Evolutionary conservation across 495 filamentous ascomycete genomes (phyloP).

Genomic region (Talaromyces borbonicus): DNA sequence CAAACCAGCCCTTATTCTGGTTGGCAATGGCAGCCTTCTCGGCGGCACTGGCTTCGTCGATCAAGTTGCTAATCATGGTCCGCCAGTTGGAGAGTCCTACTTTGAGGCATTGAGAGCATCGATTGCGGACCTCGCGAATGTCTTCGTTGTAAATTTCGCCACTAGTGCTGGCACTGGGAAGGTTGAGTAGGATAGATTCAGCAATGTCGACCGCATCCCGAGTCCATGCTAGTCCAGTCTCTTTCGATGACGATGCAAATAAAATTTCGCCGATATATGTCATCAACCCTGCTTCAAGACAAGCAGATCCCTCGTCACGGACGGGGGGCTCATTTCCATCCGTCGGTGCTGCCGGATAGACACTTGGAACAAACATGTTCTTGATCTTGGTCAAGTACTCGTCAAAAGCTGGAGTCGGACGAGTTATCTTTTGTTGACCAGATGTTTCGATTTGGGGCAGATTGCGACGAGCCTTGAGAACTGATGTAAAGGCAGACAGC

Average conservation of each 20-base stretch:
- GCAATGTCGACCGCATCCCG: slow-evolving; percentile 68
- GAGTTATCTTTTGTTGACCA: slow-evolving; percentile 2
- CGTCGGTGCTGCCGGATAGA: slow-evolving; percentile 54
- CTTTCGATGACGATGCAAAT: slow-evolving; percentile 52
- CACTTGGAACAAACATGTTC: slow-evolving; percentile 37
- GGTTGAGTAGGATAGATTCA: slow-evolving; percentile 41
- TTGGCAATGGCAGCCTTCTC: slow-evolving; percentile 26
- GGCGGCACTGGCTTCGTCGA: slow-evolving; percentile 38
- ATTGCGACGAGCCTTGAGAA: slow-evolving; percentile 61
- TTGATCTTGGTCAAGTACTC: slow-evolving; percentile 13
- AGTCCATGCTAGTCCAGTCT: slow-evolving; percentile 74
- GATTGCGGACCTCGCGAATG: slow-evolving; percentile 27
- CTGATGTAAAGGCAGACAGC: slow-evolving; percentile 76
- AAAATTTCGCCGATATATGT: slow-evolving; percentile 91
- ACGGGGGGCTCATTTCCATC: slow-evolving; percentile 56
- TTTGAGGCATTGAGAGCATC: slow-evolving; percentile 62
- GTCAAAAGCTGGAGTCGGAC: slow-evolving; percentile 7
- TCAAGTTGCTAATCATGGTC: slow-evolving; percentile 54
- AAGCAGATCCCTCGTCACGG: slow-evolving; percentile 50
- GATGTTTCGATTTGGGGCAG: slow-evolving; percentile 15
- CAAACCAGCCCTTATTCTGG: slow-evolving; percentile 37
- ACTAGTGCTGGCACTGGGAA: slow-evolving; percentile 8
- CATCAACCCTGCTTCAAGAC: slow-evolving; percentile 79
- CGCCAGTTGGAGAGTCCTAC: slow-evolving; percentile 68
- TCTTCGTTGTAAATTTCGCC: slow-evolving; percentile 28